These are phyloP conservation scores for Solanum pennellii DNA, from an alignment of 257 asterid species.

Conservation along the genomic window DNA sequence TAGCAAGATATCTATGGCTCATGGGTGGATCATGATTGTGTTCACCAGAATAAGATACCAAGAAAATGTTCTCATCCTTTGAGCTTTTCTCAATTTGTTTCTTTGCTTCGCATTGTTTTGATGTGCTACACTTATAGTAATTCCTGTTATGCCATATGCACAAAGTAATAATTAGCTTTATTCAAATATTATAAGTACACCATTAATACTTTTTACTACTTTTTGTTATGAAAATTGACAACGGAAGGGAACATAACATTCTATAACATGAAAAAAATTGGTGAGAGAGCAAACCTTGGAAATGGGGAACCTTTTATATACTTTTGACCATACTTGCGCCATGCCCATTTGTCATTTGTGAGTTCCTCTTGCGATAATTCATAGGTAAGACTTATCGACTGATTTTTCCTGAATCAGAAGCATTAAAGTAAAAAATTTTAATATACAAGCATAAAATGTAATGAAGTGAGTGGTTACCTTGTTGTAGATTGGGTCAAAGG, in stretches of 20 bases:
- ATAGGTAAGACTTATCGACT: too few species aligned
- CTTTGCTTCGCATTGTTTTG: neutral
- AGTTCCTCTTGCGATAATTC: too few species aligned
- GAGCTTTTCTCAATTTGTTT: neutral
- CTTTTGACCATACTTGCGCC: too few species aligned
- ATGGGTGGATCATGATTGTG: neutral
- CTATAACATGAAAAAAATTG: neutral
- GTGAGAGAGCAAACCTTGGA: too few species aligned
- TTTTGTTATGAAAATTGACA: neutral
- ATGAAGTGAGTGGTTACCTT: too few species aligned
- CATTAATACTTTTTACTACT: neutral
- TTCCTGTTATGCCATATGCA: neutral
- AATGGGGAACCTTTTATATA: too few species aligned
- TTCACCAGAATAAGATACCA: neutral
- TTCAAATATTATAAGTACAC: neutral
- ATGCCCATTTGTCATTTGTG: too few species aligned
- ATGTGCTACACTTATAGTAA: neutral
- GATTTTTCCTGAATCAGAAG: too few species aligned
- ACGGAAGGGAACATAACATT: neutral
- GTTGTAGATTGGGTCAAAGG: too few species aligned
- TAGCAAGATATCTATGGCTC: neutral
- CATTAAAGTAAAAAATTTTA: too few species aligned
- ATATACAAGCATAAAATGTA: too few species aligned
- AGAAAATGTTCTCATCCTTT: neutral
- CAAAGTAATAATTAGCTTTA: neutral